phyloP scores from a whole-genome alignment of 306 rosid species.

The Glycine tomentella region DNA sequence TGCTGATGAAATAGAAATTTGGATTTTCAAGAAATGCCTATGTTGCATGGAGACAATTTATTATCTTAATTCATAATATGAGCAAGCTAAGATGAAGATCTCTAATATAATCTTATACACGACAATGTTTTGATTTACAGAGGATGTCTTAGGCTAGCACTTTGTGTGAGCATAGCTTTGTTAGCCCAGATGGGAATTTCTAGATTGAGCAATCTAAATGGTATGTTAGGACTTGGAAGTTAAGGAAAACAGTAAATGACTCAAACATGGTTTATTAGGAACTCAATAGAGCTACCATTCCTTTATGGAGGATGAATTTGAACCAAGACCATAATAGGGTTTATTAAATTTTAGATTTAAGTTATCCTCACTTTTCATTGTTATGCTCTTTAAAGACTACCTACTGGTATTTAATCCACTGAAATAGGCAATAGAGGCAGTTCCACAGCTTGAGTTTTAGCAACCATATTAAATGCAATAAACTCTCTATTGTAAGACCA shows the following conservation, averaged over 20 bases:
- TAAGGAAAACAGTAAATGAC: slow-evolving; percentile 24
- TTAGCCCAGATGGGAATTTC: slow-evolving; percentile 14
- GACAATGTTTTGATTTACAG: not conserved
- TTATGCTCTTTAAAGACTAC: not conserved
- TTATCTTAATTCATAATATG: slow-evolving; percentile 3
- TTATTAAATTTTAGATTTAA: not conserved
- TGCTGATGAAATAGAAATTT: slow-evolving; percentile 1
- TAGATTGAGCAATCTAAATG: not conserved
- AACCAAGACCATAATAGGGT: not conserved
- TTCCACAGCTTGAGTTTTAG: not conserved
- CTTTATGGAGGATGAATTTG: slow-evolving; percentile 17
- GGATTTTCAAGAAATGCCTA: slow-evolving; percentile 10
- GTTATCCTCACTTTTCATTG: not conserved
- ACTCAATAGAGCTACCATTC: not conserved
- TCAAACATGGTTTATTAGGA: not conserved
- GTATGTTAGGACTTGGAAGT: slow-evolving; percentile 28
- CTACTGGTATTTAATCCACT: not conserved
- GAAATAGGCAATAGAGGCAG: not conserved
- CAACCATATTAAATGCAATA: not conserved
- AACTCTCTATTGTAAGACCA: slow-evolving; percentile 16
- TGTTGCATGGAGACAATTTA: slow-evolving; percentile 9
- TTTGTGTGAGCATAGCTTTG: not conserved
- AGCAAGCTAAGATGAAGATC: slow-evolving; percentile 24
- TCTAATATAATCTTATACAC: slow-evolving; percentile 18
- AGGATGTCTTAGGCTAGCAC: not conserved